Percentiles rank a stretch among this genome's conserved stretches.
These are phyloP conservation scores for Pythium dissotocum DNA, from an alignment of 352 stramenopile genomes.

Conservation along the genomic window DNA sequence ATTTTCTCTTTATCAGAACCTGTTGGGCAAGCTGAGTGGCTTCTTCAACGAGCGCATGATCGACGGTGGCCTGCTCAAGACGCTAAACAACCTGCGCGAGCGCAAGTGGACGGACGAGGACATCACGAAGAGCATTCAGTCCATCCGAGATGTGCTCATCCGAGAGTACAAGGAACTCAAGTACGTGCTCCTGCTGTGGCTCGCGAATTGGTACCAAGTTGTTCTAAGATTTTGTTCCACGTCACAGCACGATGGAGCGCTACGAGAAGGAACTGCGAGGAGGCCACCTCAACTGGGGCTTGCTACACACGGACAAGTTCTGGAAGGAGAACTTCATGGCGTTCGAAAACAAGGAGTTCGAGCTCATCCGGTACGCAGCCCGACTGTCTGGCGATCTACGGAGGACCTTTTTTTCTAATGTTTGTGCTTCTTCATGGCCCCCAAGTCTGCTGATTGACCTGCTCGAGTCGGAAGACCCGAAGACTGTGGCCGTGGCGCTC, in stretches of 20 bases:
- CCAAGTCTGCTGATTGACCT: slow-evolving; percentile 92
- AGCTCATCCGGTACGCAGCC: slow-evolving; percentile 72
- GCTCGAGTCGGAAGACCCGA: slow-evolving; percentile 91
- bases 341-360: slow-evolving; percentile 97
- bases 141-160: slow-evolving; percentile 79
- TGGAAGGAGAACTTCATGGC: slow-evolving; percentile 98
- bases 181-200: slow-evolving; percentile 36
- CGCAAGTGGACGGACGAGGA: slow-evolving; percentile 96
- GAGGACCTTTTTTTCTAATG: not conserved
- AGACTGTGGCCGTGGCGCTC: slow-evolving; percentile 94
- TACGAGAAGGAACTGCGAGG: slow-evolving; percentile 96
- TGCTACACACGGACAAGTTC: slow-evolving; percentile 97
- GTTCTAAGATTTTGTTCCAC: not conserved
- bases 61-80: slow-evolving; percentile 94
- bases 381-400: not conserved
- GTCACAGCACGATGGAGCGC: slow-evolving; percentile 92
- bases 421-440: not conserved
- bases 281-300: slow-evolving; percentile 94
- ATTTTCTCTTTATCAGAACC: slow-evolving; percentile 36
- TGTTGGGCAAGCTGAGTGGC: slow-evolving; percentile 77
- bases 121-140: slow-evolving; percentile 84
- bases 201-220: not conserved
- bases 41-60: slow-evolving; percentile 95
- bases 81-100: slow-evolving; percentile 92
- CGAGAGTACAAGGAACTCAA: slow-evolving; percentile 89